These are phyloP conservation scores for Magnusiomyces suaveolens DNA, from an alignment of 1,139 yeast species.

Conservation along the genomic window DNA sequence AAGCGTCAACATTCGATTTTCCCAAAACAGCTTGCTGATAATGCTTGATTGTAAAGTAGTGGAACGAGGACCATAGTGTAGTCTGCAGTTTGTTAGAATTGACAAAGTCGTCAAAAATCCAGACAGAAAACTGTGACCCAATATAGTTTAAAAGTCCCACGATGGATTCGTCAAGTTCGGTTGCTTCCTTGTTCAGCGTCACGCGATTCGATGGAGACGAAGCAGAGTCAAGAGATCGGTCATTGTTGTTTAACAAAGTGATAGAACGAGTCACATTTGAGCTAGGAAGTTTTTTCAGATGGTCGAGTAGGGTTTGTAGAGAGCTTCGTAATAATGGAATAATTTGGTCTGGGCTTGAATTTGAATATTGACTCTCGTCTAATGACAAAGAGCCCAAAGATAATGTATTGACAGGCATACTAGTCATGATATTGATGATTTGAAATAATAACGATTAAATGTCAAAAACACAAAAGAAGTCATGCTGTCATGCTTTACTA, in stretches of 20 bases:
- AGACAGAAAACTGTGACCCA: conserved; percentile 14
- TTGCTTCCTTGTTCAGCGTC: not conserved
- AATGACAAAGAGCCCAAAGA: not conserved
- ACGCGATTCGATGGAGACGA: not conserved
- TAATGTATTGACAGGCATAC: not conserved
- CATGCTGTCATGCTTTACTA: conserved; percentile 3
- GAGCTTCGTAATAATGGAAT: conserved; percentile 4
- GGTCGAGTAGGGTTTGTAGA: conserved; percentile 3
- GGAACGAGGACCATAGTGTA: conserved; percentile 15
- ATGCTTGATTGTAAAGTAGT: conserved; percentile 11
- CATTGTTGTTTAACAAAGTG: not conserved
- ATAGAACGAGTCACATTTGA: not conserved
- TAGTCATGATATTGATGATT: not conserved
- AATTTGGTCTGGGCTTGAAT: not conserved
- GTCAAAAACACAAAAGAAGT: not conserved
- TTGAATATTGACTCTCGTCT: not conserved
- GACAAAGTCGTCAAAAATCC: conserved; percentile 14
- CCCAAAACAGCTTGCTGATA: conserved; percentile 14
- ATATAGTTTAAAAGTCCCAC: conserved; percentile 16
- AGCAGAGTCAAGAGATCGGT: not conserved
- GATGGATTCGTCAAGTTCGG: conserved; percentile 15
- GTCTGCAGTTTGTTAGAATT: conserved; percentile 10
- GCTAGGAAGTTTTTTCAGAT: not conserved
- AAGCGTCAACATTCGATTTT: not conserved
- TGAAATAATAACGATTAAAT: not conserved